phyloP scores from a whole-genome alignment of 306 rosid species.

The Carpinus viminea region DNA sequence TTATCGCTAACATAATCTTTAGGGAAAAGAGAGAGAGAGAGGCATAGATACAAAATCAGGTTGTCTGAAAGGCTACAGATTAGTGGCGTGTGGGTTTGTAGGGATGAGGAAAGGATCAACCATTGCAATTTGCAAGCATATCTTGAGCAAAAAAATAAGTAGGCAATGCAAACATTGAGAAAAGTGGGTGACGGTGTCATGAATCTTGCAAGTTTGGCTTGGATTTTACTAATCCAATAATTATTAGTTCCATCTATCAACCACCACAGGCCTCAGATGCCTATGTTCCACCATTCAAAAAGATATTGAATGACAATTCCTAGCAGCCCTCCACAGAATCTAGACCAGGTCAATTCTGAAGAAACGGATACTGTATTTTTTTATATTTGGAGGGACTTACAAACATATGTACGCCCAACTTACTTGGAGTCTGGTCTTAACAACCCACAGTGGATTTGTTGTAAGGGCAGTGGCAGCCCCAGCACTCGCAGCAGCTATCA shows the following conservation, averaged over 20 bases:
- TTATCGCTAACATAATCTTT: not conserved
- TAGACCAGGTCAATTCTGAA: not conserved
- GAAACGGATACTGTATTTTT: not conserved
- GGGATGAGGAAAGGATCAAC: not conserved
- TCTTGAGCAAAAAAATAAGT: not conserved
- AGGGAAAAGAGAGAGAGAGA: not conserved
- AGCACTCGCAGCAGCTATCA: conserved; percentile 93
- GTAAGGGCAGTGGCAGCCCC: conserved; percentile 87
- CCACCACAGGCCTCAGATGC: too few relatives aligned
- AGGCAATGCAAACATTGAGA: not conserved
- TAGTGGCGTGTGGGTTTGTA: too few relatives aligned
- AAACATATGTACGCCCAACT: conserved; percentile 33
- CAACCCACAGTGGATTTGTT: conserved; percentile 98
- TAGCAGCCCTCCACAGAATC: not conserved
- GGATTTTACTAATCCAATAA: not conserved
- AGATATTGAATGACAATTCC: not conserved
- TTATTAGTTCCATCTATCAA: not conserved
- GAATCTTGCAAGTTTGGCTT: not conserved
- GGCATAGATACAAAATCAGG: not conserved
- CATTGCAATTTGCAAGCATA: not conserved
- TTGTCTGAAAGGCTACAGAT: not conserved
- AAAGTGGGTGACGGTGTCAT: not conserved
- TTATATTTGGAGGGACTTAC: conserved; percentile 9
- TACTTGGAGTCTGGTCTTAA: conserved; percentile 97
- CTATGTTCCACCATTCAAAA: too few relatives aligned